Percentiles rank a stretch among this genome's conserved stretches.
phyloP scores from a whole-genome alignment of 768 basidiomycete genomes.

The Leccinum uliginosum region DNA sequence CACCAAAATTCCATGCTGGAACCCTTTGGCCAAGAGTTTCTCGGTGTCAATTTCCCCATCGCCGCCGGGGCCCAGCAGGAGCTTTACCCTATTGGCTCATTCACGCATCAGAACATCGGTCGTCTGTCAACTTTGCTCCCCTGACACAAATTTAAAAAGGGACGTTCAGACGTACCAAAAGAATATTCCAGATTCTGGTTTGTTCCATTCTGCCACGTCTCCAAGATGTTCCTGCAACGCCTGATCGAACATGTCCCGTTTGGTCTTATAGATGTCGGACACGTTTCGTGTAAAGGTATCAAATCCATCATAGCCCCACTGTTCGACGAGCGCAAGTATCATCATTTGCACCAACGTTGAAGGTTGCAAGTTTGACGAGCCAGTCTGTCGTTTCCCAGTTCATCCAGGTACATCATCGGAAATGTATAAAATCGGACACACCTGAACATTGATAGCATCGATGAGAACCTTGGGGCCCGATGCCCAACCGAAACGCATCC shows the following conservation, averaged over 20 bases:
- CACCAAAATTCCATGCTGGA: constrained; percentile 73
- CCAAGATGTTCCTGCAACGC: constrained; percentile 65
- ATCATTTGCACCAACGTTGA: constrained; percentile 57
- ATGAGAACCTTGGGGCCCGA: constrained; percentile 63
- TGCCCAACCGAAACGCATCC: constrained; percentile 72
- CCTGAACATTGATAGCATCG: constrained; percentile 61
- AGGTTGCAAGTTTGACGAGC: constrained; percentile 58
- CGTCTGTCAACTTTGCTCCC: not conserved
- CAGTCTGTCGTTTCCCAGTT: constrained; percentile 38
- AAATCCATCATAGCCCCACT: constrained; percentile 75
- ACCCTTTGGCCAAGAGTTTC: constrained; percentile 58
- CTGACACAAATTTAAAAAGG: not conserved
- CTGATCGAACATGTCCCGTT: constrained; percentile 67
- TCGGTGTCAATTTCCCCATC: constrained; percentile 54
- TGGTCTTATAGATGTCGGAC: constrained; percentile 57
- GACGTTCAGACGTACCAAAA: not conserved
- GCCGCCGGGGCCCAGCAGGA: constrained; percentile 37
- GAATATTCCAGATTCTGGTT: constrained; percentile 35
- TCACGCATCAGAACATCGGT: not conserved
- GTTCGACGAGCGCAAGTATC: constrained; percentile 43
- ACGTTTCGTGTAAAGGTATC: constrained; percentile 55
- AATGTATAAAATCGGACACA: constrained; percentile 29
- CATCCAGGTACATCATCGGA: not conserved
- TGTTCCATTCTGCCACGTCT: constrained; percentile 64
- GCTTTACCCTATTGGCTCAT: constrained; percentile 49